These are phyloP conservation scores for Fusarium transvaalense DNA, from an alignment of 2,329 filamentous ascomycete species.

Conservation along the genomic window DNA sequence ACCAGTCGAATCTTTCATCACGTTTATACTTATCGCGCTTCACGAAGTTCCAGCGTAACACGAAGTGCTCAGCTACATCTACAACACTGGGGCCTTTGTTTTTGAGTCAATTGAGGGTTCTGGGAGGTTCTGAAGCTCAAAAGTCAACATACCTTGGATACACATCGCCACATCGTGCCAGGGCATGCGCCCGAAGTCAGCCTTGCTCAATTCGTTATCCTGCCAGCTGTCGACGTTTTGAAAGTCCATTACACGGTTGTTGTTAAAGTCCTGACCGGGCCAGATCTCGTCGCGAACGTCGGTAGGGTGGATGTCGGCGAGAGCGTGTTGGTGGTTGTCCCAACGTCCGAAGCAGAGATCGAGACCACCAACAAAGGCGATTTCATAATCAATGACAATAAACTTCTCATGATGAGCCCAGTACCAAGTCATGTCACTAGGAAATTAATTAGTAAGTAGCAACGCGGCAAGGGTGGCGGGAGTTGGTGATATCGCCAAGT, in stretches of 20 bases:
- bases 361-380: slow-evolving; percentile 93
- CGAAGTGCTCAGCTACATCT: slow-evolving; percentile 97
- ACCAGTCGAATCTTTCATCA: slow-evolving; percentile 85
- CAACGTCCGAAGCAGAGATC: slow-evolving; percentile 97
- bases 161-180: slow-evolving; percentile 87
- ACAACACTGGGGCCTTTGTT: no score
- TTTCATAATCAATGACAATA: slow-evolving; percentile 89
- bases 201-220: slow-evolving; percentile 90
- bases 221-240: slow-evolving; percentile 87
- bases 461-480: neutral
- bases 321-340: slow-evolving; percentile 86
- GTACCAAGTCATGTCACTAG: slow-evolving; percentile 80
- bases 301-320: slow-evolving; percentile 89
- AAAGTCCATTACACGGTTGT: slow-evolving; percentile 97
- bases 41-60: slow-evolving; percentile 94
- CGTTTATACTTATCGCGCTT: slow-evolving; percentile 99
- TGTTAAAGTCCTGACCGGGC: slow-evolving; percentile 98
- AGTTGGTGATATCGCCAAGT: neutral
- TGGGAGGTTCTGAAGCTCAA: neutral
- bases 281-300: slow-evolving; percentile 87
- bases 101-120: slow-evolving; percentile 53
- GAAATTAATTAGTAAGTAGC: neutral
- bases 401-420: slow-evolving; percentile 99
- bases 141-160: slow-evolving; percentile 14
- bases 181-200: slow-evolving; percentile 93